Base-by-base conservation (phyloP, 305 asterid species). In the Solanum hybrid region DNA sequence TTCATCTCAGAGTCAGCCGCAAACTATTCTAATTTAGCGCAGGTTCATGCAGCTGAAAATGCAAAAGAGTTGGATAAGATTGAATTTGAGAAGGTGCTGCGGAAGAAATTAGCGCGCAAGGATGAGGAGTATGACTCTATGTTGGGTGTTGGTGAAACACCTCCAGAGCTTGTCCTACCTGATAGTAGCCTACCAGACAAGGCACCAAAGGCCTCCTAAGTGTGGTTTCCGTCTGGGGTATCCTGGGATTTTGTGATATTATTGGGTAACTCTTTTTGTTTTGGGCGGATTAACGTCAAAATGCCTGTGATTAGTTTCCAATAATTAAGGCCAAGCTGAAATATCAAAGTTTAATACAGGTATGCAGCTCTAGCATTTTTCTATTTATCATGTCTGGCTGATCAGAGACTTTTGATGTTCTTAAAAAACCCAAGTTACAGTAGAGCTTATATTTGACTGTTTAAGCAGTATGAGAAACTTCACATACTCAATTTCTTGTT, bases 21-120 rank as follows among this genome's bases (percentile, higher is more conserved):
- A 83, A 96, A 96, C 91, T 97, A 97, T 89, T 89, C 99, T 86
- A 94, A 77, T 92, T 93, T 96, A 87, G 99, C 99, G 9, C 92
- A 93, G 89, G 97, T 86, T 88, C 99, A 97, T 90, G 98, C 98
- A 34, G 95, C 97, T 88, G 99, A 96, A 95, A 97, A 97, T 89
- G 98, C 97, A 11, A 96, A 96, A 92, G 94, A 91, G 82, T 93
- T 96, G 45, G 97, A 96, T 90, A 94, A 92, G 91, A 94, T 72
- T 10, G 99, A 97, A 92, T 95, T 97, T 89, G 97, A 96, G 90
- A 97, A 97, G 95, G 96, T 96, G 68, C 93, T 95, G 29, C 90
- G 90, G 39, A 96, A 95, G 97, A 96, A 97, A 93, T 91, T 93
- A 73, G 91, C 93, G 37, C 90, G 86, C 14, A 91, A 89, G 93